phyloP scores from a whole-genome alignment of 1,284 basidiomycete genomes.

The Xerocomus minutiporus region DNA sequence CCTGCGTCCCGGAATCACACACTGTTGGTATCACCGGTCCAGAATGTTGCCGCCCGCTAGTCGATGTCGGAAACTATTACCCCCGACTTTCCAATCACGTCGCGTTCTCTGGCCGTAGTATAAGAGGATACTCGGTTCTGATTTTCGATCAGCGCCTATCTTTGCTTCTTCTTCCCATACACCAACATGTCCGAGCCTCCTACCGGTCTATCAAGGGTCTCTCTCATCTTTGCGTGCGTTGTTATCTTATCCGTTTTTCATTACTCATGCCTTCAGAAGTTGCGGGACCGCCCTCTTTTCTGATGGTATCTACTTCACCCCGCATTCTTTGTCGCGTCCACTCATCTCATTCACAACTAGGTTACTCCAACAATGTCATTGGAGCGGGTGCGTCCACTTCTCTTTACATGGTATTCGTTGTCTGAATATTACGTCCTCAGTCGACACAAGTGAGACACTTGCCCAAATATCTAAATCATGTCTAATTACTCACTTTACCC shows the following conservation, averaged over 20 bases:
- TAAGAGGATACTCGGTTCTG: constrained; percentile 11
- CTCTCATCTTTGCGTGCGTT: constrained; percentile 75
- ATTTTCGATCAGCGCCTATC: background rate
- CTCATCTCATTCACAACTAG: constrained; percentile 33
- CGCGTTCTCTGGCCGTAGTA: background rate
- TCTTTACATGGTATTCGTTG: background rate
- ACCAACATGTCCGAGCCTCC: constrained; percentile 18
- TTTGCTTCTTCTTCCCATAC: background rate
- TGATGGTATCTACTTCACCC: constrained; percentile 53
- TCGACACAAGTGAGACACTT: constrained; percentile 51
- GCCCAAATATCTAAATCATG: background rate
- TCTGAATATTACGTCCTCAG: constrained; percentile 12
- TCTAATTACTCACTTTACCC: constrained; percentile 4
- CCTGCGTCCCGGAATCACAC: background rate
- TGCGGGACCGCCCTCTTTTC: constrained; percentile 85
- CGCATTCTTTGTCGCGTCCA: background rate
- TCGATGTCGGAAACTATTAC: constrained; percentile 15
- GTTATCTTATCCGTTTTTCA: background rate
- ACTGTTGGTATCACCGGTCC: background rate
- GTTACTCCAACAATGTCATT: constrained; percentile 81
- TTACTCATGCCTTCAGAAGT: constrained; percentile 33
- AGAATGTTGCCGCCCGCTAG: constrained; percentile 23
- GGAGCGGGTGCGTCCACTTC: constrained; percentile 53
- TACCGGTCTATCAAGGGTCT: constrained; percentile 47
- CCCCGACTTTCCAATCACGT: background rate